Percentiles rank a stretch among this genome's conserved stretches.
These are phyloP conservation scores for Singerocomus inundabilis DNA, from an alignment of 1,284 basidiomycete species.

Conservation along the genomic window DNA sequence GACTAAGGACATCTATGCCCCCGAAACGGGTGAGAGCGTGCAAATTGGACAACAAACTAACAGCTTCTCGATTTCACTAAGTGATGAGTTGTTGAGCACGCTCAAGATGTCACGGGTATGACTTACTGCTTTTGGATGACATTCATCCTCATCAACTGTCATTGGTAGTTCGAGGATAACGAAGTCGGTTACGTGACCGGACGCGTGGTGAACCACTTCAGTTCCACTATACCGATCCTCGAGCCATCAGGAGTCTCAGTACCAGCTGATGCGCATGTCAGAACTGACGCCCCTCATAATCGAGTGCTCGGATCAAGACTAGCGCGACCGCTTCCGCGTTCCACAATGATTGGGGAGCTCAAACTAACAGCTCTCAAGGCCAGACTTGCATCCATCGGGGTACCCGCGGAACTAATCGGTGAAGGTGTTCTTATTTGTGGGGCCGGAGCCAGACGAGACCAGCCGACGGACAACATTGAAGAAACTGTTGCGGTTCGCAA, in stretches of 20 bases:
- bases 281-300: constrained; percentile 30
- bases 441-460: constrained; percentile 49
- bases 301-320: constrained; percentile 62
- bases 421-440: constrained; percentile 96
- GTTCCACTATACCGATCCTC: constrained; percentile 70
- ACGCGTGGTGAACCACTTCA: constrained; percentile 77
- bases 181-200: constrained; percentile 92
- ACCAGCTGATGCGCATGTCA: constrained; percentile 27
- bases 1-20: constrained; percentile 89
- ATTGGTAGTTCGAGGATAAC: constrained; percentile 88
- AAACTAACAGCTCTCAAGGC: constrained; percentile 85
- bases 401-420: constrained; percentile 89
- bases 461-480: constrained; percentile 50
- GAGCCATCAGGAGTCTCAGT: constrained; percentile 50
- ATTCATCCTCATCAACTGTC: constrained; percentile 7
- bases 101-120: constrained; percentile 85
- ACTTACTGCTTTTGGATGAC: neutral
- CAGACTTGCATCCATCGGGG: constrained; percentile 67
- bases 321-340: constrained; percentile 65
- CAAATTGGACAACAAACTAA: constrained; percentile 95
- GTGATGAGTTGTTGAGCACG: constrained; percentile 79
- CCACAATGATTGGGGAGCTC: constrained; percentile 94
- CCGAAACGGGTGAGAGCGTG: constrained; percentile 69
- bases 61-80: constrained; percentile 91
- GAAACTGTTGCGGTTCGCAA: constrained; percentile 88